These are phyloP conservation scores for Bretschneidera sinensis DNA, from an alignment of 345 rosid genomes.

Conservation along the genomic window DNA sequence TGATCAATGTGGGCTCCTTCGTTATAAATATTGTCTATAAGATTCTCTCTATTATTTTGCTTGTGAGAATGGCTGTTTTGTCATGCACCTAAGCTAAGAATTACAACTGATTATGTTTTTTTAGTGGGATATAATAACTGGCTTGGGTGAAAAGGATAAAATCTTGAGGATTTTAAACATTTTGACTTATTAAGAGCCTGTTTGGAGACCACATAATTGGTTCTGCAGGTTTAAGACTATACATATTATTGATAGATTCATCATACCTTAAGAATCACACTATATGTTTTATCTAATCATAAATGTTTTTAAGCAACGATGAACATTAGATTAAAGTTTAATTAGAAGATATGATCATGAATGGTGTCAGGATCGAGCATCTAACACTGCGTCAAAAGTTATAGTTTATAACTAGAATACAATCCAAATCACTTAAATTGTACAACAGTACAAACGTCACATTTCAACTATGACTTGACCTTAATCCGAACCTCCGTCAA, in stretches of 20 bases:
- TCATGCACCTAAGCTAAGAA: constrained; percentile 23
- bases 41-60: constrained; percentile 60
- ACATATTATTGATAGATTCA: not conserved
- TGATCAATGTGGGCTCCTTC: constrained; percentile 31
- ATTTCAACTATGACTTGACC: too few species aligned
- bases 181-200: constrained; percentile 19
- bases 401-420: too few species aligned
- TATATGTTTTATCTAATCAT: too few species aligned
- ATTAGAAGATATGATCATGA: too few species aligned
- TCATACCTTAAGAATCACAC: not conserved
- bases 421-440: too few species aligned
- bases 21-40: constrained; percentile 28
- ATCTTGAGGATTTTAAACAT: constrained; percentile 12
- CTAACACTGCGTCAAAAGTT: too few species aligned
- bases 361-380: too few species aligned
- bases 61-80: constrained; percentile 40
- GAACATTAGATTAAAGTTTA: too few species aligned
- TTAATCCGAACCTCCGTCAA: too few species aligned
- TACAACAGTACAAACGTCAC: too few species aligned
- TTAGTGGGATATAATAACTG: constrained; percentile 35
- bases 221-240: constrained; percentile 15
- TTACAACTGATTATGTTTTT: constrained; percentile 23
- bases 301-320: too few species aligned
- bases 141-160: constrained; percentile 36
- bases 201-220: constrained; percentile 28